Conservation (phyloP, 805 yeast species). For the Torulaspora gathmanii region DNA sequence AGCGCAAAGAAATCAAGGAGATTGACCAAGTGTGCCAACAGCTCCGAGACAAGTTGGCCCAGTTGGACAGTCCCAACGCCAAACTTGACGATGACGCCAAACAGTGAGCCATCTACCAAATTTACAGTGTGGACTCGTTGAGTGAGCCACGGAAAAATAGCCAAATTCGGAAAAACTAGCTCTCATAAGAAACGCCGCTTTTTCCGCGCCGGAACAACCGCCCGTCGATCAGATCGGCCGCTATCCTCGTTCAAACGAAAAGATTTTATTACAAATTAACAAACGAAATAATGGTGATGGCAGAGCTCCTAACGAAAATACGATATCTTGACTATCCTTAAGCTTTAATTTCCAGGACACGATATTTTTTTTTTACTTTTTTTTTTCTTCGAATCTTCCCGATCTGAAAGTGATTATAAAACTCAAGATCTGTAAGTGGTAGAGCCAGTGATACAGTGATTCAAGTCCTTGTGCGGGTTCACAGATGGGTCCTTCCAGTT, state of each 20-base stretch:
- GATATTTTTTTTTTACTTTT: not conserved
- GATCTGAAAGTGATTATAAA: constrained; percentile 2
- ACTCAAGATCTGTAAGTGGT: not conserved
- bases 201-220: constrained; percentile 7
- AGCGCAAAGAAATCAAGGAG: constrained; percentile 48
- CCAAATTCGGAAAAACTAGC: not conserved
- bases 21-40: constrained; percentile 40
- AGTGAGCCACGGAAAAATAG: not conserved
- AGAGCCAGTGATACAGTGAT: not conserved
- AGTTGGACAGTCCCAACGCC: constrained; percentile 23
- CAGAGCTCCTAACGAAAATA: not conserved
- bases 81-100: not conserved
- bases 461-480: constrained; percentile 1
- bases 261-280: no score
- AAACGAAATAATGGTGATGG: no score
- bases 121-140: no score
- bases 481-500: constrained; percentile 8
- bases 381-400: not conserved
- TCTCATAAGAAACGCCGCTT: not conserved
- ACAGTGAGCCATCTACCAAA: not conserved
- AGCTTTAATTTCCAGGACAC: not conserved
- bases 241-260: not conserved
- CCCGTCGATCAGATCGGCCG: not conserved
- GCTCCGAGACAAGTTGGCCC: constrained; percentile 38
- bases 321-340: not conserved